Evolutionary conservation across 306 rosid species (phyloP), one percentile per base, ranked within the genome.

Genomic region (Ammopiptanthus mongolicus): DNA sequence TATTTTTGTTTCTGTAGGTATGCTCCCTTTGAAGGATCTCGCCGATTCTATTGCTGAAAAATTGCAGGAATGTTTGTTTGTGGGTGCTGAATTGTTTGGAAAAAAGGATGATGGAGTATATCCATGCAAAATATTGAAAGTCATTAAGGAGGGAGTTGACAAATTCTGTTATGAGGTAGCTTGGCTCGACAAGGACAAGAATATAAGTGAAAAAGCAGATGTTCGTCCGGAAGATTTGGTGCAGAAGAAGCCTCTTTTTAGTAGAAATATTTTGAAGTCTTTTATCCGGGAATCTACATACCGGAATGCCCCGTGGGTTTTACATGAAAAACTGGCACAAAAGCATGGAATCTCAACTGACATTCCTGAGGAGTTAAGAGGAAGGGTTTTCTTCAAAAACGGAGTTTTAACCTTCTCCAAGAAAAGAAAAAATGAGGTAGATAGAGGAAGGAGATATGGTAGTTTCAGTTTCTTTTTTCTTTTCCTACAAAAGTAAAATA

Each of bases 241-340:
- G 74, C 89, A 82, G 79, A 95, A 88, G 90, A 95, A 95, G 83
- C 88, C 71, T 0, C 93, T 86, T 36, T 86, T 95, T 81, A 95
- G 97, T 84, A 87, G 97, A 78, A 86, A 78, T 69, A 67, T 87
- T 58, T 81, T 88, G 36, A 95, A 90, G 83, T 90, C 97, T 61
- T 95, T 95, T 73, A 88, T 95, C 80, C 96, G 98, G 83, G 96
- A 92, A 78, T 95, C 97, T 61, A 95, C 98, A 1, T 90, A 86
- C 70, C 90, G 96, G 69, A 90, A 87, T 84, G 91, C 85, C 70
- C 98, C 98, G 13, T 95, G 98, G 98, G 97, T 90, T 66, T 83
- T 95, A 71, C 91, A 88, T 78, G 87, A 87, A 61, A 86, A 90
- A 61, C 82, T 95, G 76, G 97, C 98, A 23, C 83, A 34, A 82